phyloP scores from a whole-genome alignment of 257 asterid species.

The Paulownia fortunei region DNA sequence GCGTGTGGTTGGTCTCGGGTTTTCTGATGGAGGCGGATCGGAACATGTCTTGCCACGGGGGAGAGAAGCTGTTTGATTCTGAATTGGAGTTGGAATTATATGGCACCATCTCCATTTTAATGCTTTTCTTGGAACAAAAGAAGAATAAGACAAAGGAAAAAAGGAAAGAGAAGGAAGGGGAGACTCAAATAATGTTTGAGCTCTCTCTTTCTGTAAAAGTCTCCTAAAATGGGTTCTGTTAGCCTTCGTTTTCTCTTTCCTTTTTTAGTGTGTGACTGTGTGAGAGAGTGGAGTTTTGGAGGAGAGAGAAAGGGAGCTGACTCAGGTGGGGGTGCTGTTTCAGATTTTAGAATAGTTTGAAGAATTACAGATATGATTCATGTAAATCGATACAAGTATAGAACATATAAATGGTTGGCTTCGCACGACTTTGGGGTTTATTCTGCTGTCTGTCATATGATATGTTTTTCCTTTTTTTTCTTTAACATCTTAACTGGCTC shows the following conservation, averaged over 20 bases:
- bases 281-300: neutral
- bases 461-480: neutral
- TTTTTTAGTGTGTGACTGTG: neutral
- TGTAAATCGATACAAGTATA: neutral
- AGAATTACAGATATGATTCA: slow-evolving; percentile 20
- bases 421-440: slow-evolving; percentile 7
- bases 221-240: neutral
- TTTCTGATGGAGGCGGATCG: slow-evolving; percentile 89
- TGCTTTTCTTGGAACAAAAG: slow-evolving; percentile 24
- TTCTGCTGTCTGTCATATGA: slow-evolving; percentile 19
- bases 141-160: neutral
- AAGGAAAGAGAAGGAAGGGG: neutral
- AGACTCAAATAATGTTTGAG: neutral
- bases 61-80: slow-evolving; percentile 49
- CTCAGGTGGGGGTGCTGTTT: neutral
- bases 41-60: slow-evolving; percentile 97
- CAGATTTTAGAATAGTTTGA: neutral
- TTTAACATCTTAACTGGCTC: neutral
- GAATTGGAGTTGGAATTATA: slow-evolving; percentile 63
- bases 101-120: slow-evolving; percentile 66
- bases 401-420: neutral
- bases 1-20: slow-evolving; percentile 55
- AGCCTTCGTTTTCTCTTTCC: neutral
- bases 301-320: slow-evolving; percentile 9
- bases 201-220: slow-evolving; percentile 16